A percentile compares a stretch with the other conserved stretches of the same genome.
phyloP scores from a whole-genome alignment of 83 land plant species.

The Picea abies region DNA sequence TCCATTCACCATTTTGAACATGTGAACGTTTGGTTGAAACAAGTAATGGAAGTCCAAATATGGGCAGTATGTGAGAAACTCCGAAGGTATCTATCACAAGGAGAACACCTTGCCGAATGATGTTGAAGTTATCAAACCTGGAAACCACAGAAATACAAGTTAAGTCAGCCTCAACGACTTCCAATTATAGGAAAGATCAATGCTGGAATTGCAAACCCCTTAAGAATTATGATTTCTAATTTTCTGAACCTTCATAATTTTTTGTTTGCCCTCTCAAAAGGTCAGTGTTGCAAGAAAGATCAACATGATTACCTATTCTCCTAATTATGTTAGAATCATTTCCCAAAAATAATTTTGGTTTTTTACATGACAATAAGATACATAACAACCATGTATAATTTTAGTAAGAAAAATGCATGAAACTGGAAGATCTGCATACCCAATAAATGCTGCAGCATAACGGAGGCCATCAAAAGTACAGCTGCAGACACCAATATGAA shows the following conservation, averaged over 20 bases:
- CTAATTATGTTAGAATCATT: neutral
- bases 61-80: slow-evolving; percentile 80
- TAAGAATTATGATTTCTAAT: neutral
- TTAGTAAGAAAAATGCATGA: neutral
- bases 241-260: neutral
- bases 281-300: neutral
- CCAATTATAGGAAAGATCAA: neutral
- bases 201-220: neutral
- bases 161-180: neutral
- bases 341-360: neutral
- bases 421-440: slow-evolving; percentile 43
- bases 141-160: slow-evolving; percentile 10
- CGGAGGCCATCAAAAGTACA: slow-evolving; percentile 98
- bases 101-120: slow-evolving; percentile 82
- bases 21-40: slow-evolving; percentile 25
- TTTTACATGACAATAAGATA: neutral
- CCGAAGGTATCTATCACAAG: slow-evolving; percentile 95
- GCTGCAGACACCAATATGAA: slow-evolving; percentile 37
- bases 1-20: neutral
- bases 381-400: slow-evolving; percentile 10
- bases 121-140: slow-evolving; percentile 86
- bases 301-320: neutral
- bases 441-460: slow-evolving; percentile 94
- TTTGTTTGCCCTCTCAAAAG: neutral
- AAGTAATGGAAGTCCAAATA: slow-evolving; percentile 76